Conservation (phyloP, 345 rosid genomes). For the Salix arbutifolia region DNA sequence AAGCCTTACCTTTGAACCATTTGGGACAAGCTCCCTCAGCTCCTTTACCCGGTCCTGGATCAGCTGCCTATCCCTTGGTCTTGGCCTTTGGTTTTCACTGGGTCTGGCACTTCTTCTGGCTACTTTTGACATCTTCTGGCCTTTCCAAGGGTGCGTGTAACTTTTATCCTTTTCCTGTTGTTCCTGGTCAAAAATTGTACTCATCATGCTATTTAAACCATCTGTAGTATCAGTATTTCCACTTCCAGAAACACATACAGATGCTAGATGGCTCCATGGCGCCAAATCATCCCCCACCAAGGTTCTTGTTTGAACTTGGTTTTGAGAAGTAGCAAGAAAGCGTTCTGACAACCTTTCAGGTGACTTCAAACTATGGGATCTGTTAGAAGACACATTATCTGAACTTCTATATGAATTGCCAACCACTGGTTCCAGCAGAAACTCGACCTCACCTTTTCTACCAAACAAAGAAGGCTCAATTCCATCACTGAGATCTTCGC, state of each 20-base stretch:
- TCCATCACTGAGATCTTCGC: constrained; percentile 13
- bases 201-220: constrained; percentile 24
- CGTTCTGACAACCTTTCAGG: constrained; percentile 9
- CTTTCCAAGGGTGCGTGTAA: constrained; percentile 17
- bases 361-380: constrained; percentile 8
- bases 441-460: constrained; percentile 26
- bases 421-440: constrained; percentile 47
- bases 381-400: constrained; percentile 8
- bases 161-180: constrained; percentile 5
- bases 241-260: constrained; percentile 5
- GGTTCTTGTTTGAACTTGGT: not conserved
- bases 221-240: constrained; percentile 14
- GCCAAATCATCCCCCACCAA: constrained; percentile 10
- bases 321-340: constrained; percentile 8
- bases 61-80: constrained; percentile 68
- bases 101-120: constrained; percentile 42
- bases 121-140: constrained; percentile 13
- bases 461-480: constrained; percentile 16
- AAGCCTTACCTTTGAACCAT: constrained; percentile 44
- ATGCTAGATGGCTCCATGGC: constrained; percentile 10
- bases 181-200: constrained; percentile 17
- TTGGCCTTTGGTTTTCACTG: constrained; percentile 45
- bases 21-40: constrained; percentile 60
- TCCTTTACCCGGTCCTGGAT: constrained; percentile 72
- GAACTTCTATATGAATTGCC: constrained; percentile 14